Evolutionary conservation across 2,329 filamentous ascomycete species (phyloP).

Genomic region (Fusarium lateritium): DNA sequence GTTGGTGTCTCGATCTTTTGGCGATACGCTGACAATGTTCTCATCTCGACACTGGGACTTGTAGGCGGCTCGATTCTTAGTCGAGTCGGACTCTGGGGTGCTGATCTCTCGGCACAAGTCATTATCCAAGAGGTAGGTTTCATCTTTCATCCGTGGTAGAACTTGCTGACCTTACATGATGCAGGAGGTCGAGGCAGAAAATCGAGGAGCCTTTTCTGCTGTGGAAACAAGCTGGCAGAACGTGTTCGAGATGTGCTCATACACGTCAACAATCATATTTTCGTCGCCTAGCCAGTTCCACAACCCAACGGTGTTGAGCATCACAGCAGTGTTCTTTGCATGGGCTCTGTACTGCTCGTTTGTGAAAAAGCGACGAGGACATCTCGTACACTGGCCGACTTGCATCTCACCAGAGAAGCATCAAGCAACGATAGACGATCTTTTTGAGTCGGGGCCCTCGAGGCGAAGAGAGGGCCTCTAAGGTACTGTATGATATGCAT

Average conservation of each 20-base stretch:
- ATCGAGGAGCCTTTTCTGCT: conserved; percentile 77
- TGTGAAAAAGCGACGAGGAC: conserved; percentile 52
- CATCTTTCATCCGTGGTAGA: not conserved
- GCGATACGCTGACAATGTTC: conserved; percentile 39
- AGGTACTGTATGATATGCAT: conserved; percentile 33
- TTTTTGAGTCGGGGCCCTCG: conserved; percentile 38
- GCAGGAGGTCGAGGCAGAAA: conserved; percentile 67
- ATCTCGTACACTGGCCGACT: conserved; percentile 53
- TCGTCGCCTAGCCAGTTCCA: conserved; percentile 74
- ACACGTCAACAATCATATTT: conserved; percentile 75
- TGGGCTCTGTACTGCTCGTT: conserved; percentile 52
- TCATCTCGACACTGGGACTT: conserved; percentile 63
- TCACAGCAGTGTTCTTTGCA: conserved; percentile 61
- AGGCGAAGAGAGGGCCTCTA: conserved; percentile 42
- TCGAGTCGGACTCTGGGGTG: conserved; percentile 73
- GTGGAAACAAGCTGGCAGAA: conserved; percentile 79
- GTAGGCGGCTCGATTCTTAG: conserved; percentile 68
- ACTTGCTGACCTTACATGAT: conserved; percentile 12
- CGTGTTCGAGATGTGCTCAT: conserved; percentile 78
- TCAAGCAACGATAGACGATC: conserved; percentile 42
- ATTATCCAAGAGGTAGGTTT: conserved; percentile 71
- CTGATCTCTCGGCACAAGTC: conserved; percentile 72
- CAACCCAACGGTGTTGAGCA: conserved; percentile 73
- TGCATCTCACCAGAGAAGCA: conserved; percentile 49
- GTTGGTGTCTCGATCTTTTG: conserved; percentile 62